Conservation (phyloP, 148 eudicot genomes). For the Rhododendron henanense region DNA sequence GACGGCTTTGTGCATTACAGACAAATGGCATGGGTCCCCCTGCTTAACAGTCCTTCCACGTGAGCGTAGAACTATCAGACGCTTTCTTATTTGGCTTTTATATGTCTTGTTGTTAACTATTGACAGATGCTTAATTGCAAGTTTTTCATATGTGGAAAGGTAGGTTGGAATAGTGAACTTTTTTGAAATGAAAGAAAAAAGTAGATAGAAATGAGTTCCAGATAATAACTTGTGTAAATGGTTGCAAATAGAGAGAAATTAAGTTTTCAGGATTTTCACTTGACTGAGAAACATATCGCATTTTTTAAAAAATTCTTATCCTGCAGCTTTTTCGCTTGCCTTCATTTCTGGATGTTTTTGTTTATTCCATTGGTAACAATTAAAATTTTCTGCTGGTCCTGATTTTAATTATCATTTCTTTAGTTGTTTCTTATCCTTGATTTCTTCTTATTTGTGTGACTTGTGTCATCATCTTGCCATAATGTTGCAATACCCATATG, state of each 20-base stretch:
- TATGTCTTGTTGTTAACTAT: background rate
- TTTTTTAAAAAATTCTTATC: background rate
- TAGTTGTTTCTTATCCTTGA: background rate
- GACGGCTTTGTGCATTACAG: conserved; percentile 42
- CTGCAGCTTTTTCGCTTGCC: background rate
- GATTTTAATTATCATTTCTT: background rate
- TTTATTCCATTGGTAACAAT: background rate
- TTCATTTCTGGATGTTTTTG: background rate
- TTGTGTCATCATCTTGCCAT: background rate
- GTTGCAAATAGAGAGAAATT: background rate
- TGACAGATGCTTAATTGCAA: background rate
- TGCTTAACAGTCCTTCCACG: conserved; percentile 43
- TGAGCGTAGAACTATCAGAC: conserved; percentile 19
- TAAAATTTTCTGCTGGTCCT: background rate
- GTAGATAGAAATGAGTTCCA: background rate
- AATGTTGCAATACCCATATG: background rate
- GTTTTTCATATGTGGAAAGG: background rate
- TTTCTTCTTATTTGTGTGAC: background rate
- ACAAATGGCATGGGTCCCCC: conserved; percentile 49
- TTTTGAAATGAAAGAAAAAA: background rate
- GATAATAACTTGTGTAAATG: background rate
- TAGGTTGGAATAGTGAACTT: background rate
- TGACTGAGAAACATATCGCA: background rate
- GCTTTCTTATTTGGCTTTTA: background rate
- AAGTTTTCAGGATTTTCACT: background rate